phyloP scores from a whole-genome alignment of 2,329 filamentous ascomycete species.

The Ophiocordyceps camponoti-saundersi region DNA sequence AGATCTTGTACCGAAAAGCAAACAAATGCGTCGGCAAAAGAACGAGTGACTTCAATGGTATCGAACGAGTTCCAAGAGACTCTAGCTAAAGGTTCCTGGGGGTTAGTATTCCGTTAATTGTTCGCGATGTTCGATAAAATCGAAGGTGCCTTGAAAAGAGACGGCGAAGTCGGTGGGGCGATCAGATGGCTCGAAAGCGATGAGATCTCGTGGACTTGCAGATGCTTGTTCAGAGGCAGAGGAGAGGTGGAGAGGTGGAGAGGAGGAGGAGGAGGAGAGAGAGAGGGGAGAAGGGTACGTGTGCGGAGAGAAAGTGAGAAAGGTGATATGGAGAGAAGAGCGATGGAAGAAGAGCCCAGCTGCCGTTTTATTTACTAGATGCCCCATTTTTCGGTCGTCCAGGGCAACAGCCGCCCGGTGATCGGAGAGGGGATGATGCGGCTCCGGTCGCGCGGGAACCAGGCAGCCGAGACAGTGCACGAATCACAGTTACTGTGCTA shows the following conservation, averaged over 20 bases:
- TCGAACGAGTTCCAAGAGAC: conserved; percentile 40
- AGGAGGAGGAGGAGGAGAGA: conserved; percentile 4
- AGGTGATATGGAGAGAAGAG: not conserved
- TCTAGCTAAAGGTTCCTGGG: conserved; percentile 41
- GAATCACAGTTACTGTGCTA: not conserved
- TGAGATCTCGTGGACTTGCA: conserved; percentile 29
- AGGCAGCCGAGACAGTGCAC: not conserved
- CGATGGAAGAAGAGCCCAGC: conserved; percentile 5
- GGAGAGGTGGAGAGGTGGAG: conserved; percentile 4
- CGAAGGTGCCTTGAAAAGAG: conserved; percentile 25
- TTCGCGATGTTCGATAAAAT: conserved; percentile 28
- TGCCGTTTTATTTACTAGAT: conserved; percentile 28
- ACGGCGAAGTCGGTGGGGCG: conserved; percentile 25
- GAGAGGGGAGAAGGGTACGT: conserved; percentile 2
- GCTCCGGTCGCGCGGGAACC: not conserved
- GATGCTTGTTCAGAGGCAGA: conserved; percentile 9
- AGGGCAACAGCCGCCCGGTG: conserved; percentile 13
- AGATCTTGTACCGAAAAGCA: conserved; percentile 25
- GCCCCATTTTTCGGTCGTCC: conserved; percentile 17
- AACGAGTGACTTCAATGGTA: conserved; percentile 18
- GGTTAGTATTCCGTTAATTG: conserved; percentile 25
- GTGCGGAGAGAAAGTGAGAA: not conserved
- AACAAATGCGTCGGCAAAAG: conserved; percentile 26
- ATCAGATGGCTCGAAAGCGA: conserved; percentile 28
- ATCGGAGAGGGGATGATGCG: not conserved